Percentiles rank a stretch among this genome's conserved stretches.
These are phyloP conservation scores for Nectriaceae sp. DNA, from an alignment of 2,329 filamentous ascomycete genomes.

Conservation along the genomic window DNA sequence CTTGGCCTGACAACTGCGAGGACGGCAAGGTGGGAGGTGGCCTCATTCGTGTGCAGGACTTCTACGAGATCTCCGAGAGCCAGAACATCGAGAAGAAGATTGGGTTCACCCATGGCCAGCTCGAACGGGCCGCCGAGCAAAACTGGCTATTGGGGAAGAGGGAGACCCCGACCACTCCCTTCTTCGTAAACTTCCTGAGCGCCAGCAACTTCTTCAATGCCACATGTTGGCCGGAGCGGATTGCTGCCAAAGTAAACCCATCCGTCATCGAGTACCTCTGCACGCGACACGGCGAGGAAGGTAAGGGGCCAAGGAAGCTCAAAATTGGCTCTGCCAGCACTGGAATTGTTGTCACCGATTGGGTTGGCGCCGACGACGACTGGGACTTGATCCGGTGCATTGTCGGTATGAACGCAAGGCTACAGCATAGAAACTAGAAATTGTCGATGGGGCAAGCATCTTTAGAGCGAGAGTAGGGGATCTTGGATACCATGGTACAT, in stretches of 20 bases:
- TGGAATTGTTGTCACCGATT: constrained; percentile 90
- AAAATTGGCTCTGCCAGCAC: constrained; percentile 72
- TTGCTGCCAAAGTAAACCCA: constrained; percentile 86
- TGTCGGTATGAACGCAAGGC: constrained; percentile 83
- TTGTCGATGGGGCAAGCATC: background rate
- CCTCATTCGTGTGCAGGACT: constrained; percentile 86
- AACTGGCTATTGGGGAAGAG: constrained; percentile 41
- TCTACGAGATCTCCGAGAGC: constrained; percentile 81
- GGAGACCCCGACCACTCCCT: constrained; percentile 48
- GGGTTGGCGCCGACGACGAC: constrained; percentile 83
- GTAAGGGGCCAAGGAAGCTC: constrained; percentile 50
- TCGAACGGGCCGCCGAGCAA: constrained; percentile 68
- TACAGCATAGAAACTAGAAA: constrained; percentile 49
- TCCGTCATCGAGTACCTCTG: constrained; percentile 66
- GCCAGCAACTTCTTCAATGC: constrained; percentile 94
- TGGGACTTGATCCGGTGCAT: constrained; percentile 90
- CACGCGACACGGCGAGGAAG: constrained; percentile 54
- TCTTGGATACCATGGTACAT: background rate
- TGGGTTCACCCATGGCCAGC: constrained; percentile 69
- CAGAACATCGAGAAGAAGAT: constrained; percentile 82
- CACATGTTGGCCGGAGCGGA: constrained; percentile 89
- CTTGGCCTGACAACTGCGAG: constrained; percentile 87
- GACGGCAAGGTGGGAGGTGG: constrained; percentile 71
- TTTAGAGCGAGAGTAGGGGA: no score
- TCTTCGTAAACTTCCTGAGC: constrained; percentile 89